Evolutionary conservation across 108 stramenopile species (phyloP), one percentile per base, ranked within the genome.

Genomic region (Cyclotella atomus): DNA sequence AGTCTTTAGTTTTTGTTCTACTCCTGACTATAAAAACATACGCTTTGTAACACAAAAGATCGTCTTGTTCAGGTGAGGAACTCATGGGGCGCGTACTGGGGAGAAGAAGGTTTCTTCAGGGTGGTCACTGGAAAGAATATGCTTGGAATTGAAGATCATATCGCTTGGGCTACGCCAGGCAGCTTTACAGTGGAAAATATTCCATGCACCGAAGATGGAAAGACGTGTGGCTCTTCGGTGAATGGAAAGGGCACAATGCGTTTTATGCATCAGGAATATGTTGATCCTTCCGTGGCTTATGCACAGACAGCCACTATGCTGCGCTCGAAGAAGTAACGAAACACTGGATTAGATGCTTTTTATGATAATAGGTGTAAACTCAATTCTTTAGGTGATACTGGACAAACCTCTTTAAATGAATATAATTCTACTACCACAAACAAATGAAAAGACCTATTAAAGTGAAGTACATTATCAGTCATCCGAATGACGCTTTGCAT

Each of bases 111-210:
- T 2, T 97, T 87, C 55, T 83, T 86, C 69, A 77, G 84, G 9
- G 65, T 97, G 43, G 84, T 85, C 24, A 59, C 89, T 35, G 97
- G 95, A 6, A 76, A 90, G 61, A 91, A 95, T 69, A 70, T 90
- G 66, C 70, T 97, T 63, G 92, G 91, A 0, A 89, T 97, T 57
- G 95, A 96, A 84, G 72, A 68, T 20, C 73, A 85, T 65, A 77
- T 94, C 29, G 77, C 83, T 30, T 95, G 95, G 95, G 96, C 86
- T 12, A 91, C 90, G 17, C 94, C 94, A 10, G 88, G 70, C 24
- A 3, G 28, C 0, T 61, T 60, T 35, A 61, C 70, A 5, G 68
- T 59, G 38, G 14, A 57, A 20, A 71, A 71, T 50, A 20, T 60
- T n/a, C 59, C 70, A 1, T 71, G 70, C 23, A 45, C 59, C 3